Percentiles rank a stretch among this genome's conserved stretches.
phyloP scores from a whole-genome alignment of 257 asterid genomes.

The Nicotiana attenuata region DNA sequence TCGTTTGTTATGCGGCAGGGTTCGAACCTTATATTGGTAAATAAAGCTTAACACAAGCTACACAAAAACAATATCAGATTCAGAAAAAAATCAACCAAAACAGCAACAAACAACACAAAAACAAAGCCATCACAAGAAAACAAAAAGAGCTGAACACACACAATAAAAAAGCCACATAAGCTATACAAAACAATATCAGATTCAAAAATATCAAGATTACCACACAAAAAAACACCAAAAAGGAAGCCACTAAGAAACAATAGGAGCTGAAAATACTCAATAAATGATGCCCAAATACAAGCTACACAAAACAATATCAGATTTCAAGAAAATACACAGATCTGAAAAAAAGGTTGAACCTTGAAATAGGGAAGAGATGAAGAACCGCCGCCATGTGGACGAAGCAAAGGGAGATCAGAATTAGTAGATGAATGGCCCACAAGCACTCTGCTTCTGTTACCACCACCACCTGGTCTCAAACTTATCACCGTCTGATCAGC shows the following conservation, averaged over 20 bases:
- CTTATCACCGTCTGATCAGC: slow-evolving; percentile 49
- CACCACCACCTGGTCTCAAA: slow-evolving; percentile 53
- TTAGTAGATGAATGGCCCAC: slow-evolving; percentile 24
- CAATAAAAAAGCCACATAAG: not conserved
- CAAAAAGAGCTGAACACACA: too few species aligned
- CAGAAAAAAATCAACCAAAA: not conserved
- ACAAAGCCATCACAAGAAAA: too few species aligned
- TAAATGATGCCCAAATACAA: not conserved
- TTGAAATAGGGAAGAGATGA: slow-evolving; percentile 10
- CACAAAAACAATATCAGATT: not conserved
- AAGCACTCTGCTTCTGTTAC: slow-evolving; percentile 33
- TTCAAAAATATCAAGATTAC: not conserved
- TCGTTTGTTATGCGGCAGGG: too few species aligned
- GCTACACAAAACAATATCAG: too few species aligned
- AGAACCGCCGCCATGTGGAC: slow-evolving; percentile 35
- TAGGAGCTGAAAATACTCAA: not conserved
- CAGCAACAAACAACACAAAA: too few species aligned
- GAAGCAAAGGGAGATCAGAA: slow-evolving; percentile 30
- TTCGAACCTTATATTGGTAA: not conserved
- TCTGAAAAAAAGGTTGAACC: slow-evolving; percentile 13
- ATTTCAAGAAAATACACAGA: slow-evolving; percentile 9
- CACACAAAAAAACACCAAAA: not conserved
- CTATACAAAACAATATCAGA: too few species aligned
- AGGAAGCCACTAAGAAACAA: not conserved
- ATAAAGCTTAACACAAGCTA: not conserved